A percentile compares a stretch with the other conserved stretches of the same genome.
phyloP scores from a whole-genome alignment of 805 yeast genomes.

The Starmerella khaoyaiensis region DNA sequence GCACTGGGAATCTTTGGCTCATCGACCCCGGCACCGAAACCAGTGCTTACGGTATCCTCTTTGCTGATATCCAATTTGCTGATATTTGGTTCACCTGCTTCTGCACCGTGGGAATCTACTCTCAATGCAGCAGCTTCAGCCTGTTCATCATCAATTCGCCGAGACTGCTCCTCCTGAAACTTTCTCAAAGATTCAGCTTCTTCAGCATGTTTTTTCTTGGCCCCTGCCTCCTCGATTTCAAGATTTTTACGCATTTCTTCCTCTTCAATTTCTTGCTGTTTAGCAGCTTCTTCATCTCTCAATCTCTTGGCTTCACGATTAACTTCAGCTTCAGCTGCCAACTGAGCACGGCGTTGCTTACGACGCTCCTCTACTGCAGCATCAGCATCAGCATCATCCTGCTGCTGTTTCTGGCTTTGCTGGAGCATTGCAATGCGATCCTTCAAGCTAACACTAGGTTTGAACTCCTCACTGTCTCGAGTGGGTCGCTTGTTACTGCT shows the following conservation, averaged over 20 bases:
- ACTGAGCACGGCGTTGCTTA: slow-evolving; percentile 32
- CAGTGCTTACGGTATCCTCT: no score
- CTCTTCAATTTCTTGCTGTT: not conserved
- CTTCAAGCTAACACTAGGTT: slow-evolving; percentile 65
- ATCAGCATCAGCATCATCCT: slow-evolving; percentile 39
- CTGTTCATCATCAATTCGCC: no score
- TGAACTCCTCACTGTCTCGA: slow-evolving; percentile 17
- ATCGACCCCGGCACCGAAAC: no score
- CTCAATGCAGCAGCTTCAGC: no score
- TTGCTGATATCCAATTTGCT: no score
- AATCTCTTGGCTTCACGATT: slow-evolving; percentile 8
- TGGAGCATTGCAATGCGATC: slow-evolving; percentile 80
- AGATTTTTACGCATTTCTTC: not conserved
- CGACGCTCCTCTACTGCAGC: slow-evolving; percentile 29
- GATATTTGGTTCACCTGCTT: no score
- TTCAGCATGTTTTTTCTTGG: no score
- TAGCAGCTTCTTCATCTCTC: not conserved
- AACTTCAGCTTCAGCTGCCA: slow-evolving; percentile 14
- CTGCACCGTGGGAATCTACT: no score
- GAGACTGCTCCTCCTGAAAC: no score
- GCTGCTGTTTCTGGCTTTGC: slow-evolving; percentile 70
- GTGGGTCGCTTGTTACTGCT: slow-evolving; percentile 24
- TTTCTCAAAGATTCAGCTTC: no score
- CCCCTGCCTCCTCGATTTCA: not conserved
- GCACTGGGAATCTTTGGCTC: no score